Conservation (phyloP, 495 filamentous ascomycete genomes). For the Ascobolus immersus region DNA sequence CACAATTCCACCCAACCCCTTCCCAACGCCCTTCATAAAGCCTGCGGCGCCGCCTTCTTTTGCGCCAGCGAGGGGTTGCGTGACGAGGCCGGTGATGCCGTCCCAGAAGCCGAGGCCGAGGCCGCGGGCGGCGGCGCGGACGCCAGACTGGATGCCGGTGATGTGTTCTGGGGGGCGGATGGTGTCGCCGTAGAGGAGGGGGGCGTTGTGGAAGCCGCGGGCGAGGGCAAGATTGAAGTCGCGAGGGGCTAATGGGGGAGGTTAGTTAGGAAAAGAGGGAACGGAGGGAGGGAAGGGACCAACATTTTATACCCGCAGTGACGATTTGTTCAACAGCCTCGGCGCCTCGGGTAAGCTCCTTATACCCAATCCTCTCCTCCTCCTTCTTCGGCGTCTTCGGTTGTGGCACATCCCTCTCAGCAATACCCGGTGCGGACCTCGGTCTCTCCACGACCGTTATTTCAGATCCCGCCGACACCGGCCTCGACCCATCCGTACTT, state of each 20-base stretch:
- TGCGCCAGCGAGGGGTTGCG: constrained; percentile 37
- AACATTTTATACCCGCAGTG: too few relatives aligned
- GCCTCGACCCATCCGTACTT: too few relatives aligned
- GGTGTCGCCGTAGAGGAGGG: constrained; percentile 45
- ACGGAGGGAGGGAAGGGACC: too few relatives aligned
- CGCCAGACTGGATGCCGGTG: constrained; percentile 40
- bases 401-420: too few relatives aligned
- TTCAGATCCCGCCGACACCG: too few relatives aligned
- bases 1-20: constrained; percentile 47
- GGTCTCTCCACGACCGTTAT: too few relatives aligned
- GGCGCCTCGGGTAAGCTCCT: too few relatives aligned
- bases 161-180: constrained; percentile 31
- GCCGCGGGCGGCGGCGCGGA: constrained; percentile 38
- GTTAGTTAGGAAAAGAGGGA: too few relatives aligned
- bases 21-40: constrained; percentile 39
- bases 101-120: constrained; percentile 48
- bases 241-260: too few relatives aligned
- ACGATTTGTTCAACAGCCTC: too few relatives aligned
- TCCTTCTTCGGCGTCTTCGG: too few relatives aligned
- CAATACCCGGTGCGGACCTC: too few relatives aligned
- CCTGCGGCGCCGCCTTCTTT: constrained; percentile 33
- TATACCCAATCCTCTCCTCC: constrained; percentile 1
- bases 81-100: constrained; percentile 42
- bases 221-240: constrained; percentile 47
- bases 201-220: constrained; percentile 66